Conservation (phyloP, 2,329 filamentous ascomycete species). For the Macrophomina phaseolina region DNA sequence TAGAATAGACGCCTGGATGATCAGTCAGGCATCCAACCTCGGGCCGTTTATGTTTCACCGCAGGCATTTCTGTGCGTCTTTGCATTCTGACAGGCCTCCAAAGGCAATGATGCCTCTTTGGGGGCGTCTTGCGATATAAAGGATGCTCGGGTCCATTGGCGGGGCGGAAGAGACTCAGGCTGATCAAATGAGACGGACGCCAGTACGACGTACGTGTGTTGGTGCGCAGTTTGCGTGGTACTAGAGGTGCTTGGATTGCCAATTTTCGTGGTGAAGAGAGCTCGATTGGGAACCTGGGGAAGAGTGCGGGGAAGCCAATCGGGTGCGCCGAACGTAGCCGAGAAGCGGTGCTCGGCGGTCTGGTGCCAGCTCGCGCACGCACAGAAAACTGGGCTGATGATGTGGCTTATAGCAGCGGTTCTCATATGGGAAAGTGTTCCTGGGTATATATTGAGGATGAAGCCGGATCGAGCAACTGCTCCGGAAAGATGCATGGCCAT, state of each 20-base stretch:
- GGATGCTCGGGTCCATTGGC: background rate
- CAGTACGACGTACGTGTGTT: background rate
- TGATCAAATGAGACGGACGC: background rate
- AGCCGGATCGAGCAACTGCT: conserved; percentile 3
- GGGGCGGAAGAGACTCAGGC: background rate
- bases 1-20: background rate
- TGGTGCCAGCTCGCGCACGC: background rate
- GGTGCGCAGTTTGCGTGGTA: background rate
- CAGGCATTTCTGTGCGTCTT: background rate
- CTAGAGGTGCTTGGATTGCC: background rate
- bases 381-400: conserved; percentile 19
- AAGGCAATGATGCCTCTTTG: conserved; percentile 5
- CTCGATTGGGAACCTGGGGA: background rate
- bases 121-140: background rate
- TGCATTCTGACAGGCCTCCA: background rate
- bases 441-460: background rate
- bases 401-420: background rate
- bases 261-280: background rate
- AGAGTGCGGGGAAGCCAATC: conserved; percentile 20
- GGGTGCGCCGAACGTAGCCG: background rate
- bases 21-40: conserved; percentile 10
- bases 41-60: conserved; percentile 5
- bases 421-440: background rate
- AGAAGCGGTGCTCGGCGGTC: background rate
- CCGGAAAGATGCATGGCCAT: background rate